Conservation (phyloP, 225 moss, liverwort and hornwort species). For the Straminergon stramineum region DNA sequence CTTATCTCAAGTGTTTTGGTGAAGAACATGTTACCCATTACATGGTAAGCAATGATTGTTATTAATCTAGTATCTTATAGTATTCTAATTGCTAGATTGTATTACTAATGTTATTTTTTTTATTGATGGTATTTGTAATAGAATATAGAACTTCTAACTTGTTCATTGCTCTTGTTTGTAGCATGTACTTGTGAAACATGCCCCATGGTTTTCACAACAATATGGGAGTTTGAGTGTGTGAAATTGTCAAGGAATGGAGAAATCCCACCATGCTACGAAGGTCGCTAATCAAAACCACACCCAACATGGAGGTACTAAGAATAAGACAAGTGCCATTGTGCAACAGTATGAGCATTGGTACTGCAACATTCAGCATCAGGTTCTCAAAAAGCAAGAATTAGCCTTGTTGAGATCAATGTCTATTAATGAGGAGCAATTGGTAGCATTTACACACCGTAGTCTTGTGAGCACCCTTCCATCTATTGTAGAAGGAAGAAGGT, state of each 20-base stretch:
- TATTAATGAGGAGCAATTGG: not conserved
- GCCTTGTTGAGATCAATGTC: not conserved
- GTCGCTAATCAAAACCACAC: not conserved
- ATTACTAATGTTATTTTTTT: too few species aligned
- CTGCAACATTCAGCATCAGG: too few species aligned
- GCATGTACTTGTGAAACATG: not conserved
- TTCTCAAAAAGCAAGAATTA: too few species aligned
- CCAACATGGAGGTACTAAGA: not conserved
- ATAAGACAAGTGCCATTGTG: too few species aligned
- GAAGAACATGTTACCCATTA: not conserved
- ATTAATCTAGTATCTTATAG: not conserved
- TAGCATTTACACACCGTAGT: not conserved
- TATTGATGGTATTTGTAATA: too few species aligned
- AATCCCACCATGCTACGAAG: not conserved
- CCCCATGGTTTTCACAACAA: not conserved
- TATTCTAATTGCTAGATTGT: fast-evolving
- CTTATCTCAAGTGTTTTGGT: not conserved
- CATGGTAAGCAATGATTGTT: not conserved
- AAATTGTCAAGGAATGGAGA: not conserved
- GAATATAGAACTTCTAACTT: not conserved
- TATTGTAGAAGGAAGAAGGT: not conserved
- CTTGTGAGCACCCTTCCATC: not conserved
- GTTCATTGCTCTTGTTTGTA: fast-evolving
- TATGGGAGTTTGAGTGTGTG: not conserved
- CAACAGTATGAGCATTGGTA: too few species aligned